Base-by-base conservation (phyloP, 345 rosid genomes). In the Hibiscus syriacus region DNA sequence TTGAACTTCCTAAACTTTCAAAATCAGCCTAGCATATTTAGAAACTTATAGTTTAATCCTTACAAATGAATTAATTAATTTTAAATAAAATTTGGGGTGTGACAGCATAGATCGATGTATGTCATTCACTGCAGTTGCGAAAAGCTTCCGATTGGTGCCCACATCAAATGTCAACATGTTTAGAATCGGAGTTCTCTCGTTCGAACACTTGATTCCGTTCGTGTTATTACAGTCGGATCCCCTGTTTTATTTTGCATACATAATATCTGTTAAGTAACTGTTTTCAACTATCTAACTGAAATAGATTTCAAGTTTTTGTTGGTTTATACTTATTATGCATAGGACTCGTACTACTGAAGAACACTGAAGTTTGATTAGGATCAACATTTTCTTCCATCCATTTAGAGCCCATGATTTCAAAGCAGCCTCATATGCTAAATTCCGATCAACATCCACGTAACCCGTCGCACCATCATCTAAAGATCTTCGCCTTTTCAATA, bases 311-410 rank as follows among this genome's bases (percentile, higher is more conserved):
- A 30, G 39, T 34, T 23, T 32, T 34, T 60, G 39, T 2, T 16
- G 14, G 55, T 49, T 32, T 6, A 70, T 80, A 90, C 98, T 82
- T 85, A 65, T 74, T 46, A 69, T 90, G 98, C 16, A 79, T 68
- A 23, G 98, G 97, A 34, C 95, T 81, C 91, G 74, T 77, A 88
- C 96, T 89, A 70, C 78, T 82, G 78, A 94, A 94, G 87, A 91
- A 91, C 72, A 87, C 82, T 0, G 76, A 72, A 12, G 95, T 86
- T 8, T 73, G 80, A 68, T 67, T 81, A 11, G 88, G 65, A 75
- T 94, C 79, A 10, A 89, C 68, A 62, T 86, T 94, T 58, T 79
- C 70, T 6, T 89, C 90, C 43, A 83, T 73, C 97, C 99, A 94
- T 0, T 74, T 80, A 9, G 72, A 9, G 72, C 73, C 99, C 90